These are phyloP conservation scores for Puccinia hordei DNA, from an alignment of 1,284 basidiomycete species.

Conservation along the genomic window DNA sequence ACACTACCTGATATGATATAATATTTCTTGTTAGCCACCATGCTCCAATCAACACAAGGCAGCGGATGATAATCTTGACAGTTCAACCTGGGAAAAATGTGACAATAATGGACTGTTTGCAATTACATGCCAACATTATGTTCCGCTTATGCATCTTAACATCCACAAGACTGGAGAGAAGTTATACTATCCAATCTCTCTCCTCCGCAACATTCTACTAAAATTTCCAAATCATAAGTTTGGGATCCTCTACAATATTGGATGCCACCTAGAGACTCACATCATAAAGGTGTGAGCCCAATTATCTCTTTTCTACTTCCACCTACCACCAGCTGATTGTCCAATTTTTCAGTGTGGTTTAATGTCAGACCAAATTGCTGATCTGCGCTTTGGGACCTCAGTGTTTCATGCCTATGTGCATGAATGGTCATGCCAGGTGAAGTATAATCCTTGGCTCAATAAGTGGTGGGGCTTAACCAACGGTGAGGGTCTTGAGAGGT, in stretches of 20 bases:
- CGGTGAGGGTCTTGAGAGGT: slow-evolving; percentile 12
- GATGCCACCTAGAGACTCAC: slow-evolving; percentile 33
- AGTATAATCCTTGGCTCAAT: slow-evolving; percentile 1
- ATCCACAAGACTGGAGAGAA: slow-evolving; percentile 37
- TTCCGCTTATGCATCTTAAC: slow-evolving; percentile 7
- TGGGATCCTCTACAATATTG: slow-evolving; percentile 14
- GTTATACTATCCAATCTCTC: slow-evolving; percentile 22
- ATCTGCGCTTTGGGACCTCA: slow-evolving; percentile 6
- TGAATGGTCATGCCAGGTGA: slow-evolving; percentile 15
- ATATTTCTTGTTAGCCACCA: not conserved
- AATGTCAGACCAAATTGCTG: not conserved
- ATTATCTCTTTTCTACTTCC: not conserved
- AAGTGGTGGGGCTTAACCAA: slow-evolving; percentile 1
- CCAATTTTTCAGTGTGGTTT: not conserved
- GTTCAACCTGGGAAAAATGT: not conserved
- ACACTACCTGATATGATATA: not conserved
- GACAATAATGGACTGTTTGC: slow-evolving; percentile 24
- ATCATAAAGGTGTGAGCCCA: not conserved
- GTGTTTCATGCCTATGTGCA: slow-evolving; percentile 32
- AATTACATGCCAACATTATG: slow-evolving; percentile 22
- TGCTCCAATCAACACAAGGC: slow-evolving; percentile 26
- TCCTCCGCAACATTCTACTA: not conserved
- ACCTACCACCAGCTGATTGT: not conserved
- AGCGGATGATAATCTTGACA: slow-evolving; percentile 11
- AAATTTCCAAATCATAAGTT: not conserved